Percentiles rank a stretch among this genome's conserved stretches.
These are phyloP conservation scores for Iris macrosiphon DNA, from an alignment of 106 monocot species.

Conservation along the genomic window DNA sequence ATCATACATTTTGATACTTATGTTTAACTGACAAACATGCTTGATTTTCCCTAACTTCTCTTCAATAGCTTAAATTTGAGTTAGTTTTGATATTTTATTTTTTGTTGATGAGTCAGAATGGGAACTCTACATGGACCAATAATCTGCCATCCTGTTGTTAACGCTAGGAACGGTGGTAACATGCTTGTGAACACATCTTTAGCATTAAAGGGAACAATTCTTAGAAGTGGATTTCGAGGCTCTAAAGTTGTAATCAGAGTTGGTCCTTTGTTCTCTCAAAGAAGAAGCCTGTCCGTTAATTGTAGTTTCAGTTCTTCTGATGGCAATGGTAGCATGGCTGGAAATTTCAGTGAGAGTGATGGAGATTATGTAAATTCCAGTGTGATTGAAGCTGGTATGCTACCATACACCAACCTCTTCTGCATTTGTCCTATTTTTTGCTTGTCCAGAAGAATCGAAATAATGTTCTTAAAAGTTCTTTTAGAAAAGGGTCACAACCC, in stretches of 20 bases:
- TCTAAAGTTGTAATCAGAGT: conserved; percentile 18
- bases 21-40: too few species aligned
- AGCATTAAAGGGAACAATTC: conserved; percentile 13
- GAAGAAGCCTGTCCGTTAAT: conserved; percentile 9
- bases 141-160: conserved; percentile 29
- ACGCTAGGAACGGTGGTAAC: conserved; percentile 12
- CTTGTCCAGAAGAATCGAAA: too few species aligned
- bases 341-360: conserved; percentile 55
- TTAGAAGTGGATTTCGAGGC: conserved; percentile 48
- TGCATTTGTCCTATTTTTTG: too few species aligned
- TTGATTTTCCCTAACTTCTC: too few species aligned
- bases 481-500: too few species aligned
- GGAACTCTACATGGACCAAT: conserved; percentile 48
- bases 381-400: conserved; percentile 90
- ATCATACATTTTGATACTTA: too few species aligned
- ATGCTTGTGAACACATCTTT: conserved; percentile 10
- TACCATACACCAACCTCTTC: too few species aligned
- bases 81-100: neutral
- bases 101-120: conserved; percentile 16
- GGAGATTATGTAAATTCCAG: conserved; percentile 76
- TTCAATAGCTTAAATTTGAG: too few species aligned
- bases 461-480: too few species aligned
- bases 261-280: conserved; percentile 12
- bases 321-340: conserved; percentile 60
- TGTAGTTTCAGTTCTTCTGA: conserved; percentile 72